These are phyloP conservation scores for Ogataea parapolymorpha DNA, from an alignment of 805 yeast species.

Conservation along the genomic window DNA sequence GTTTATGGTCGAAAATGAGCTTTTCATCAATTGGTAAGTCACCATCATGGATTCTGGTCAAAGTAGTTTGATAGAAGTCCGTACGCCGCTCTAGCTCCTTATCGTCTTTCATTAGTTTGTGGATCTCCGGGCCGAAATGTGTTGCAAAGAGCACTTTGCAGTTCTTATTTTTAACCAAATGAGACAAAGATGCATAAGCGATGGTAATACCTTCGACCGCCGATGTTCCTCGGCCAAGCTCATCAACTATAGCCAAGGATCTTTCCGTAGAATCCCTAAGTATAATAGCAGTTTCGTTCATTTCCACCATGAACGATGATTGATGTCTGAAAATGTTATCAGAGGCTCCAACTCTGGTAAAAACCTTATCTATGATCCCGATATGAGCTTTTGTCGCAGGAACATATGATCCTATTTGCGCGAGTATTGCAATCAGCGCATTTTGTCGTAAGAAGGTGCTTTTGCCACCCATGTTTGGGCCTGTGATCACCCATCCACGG, in stretches of 20 bases:
- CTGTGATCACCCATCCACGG: slow-evolving; percentile 64
- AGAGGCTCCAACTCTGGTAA: slow-evolving; percentile 79
- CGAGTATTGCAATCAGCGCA: slow-evolving; percentile 63
- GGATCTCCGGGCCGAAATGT: slow-evolving; percentile 64
- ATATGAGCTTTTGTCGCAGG: slow-evolving; percentile 63
- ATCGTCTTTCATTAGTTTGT: slow-evolving; percentile 35
- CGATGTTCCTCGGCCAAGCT: slow-evolving; percentile 88
- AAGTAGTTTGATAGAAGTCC: slow-evolving; percentile 26
- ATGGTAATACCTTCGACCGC: slow-evolving; percentile 81
- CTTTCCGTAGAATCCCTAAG: slow-evolving; percentile 58
- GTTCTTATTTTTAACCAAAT: slow-evolving; percentile 49
- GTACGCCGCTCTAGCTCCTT: slow-evolving; percentile 26
- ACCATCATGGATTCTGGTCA: slow-evolving; percentile 17
- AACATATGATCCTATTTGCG: slow-evolving; percentile 72
- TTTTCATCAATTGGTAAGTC: slow-evolving; percentile 28
- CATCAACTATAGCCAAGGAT: slow-evolving; percentile 80
- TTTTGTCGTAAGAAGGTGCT: slow-evolving; percentile 73
- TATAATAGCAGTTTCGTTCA: slow-evolving; percentile 78
- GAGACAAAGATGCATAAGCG: slow-evolving; percentile 70
- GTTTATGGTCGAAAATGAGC: slow-evolving; percentile 50
- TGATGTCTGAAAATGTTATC: slow-evolving; percentile 76
- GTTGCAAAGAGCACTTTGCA: slow-evolving; percentile 87
- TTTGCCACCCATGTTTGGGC: slow-evolving; percentile 90
- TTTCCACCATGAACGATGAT: slow-evolving; percentile 92
- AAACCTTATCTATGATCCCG: slow-evolving; percentile 75